A percentile compares a stretch with the other conserved stretches of the same genome.
Conservation (phyloP, 2,329 filamentous ascomycete species). For the Clarireedia sp. region DNA sequence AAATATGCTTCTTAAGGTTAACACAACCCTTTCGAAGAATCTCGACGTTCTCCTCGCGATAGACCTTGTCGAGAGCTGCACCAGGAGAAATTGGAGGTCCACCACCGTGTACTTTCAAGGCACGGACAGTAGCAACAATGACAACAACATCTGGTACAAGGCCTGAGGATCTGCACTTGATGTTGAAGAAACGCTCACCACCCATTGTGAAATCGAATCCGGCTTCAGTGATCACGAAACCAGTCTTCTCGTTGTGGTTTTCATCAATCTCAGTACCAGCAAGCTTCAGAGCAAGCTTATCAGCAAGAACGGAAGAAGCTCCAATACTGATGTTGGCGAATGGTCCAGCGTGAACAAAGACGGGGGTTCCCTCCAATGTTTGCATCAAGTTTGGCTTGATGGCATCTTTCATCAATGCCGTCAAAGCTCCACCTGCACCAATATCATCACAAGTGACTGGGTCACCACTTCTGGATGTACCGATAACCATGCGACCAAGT, state of each 20-base stretch:
- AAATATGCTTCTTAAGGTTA: constrained; percentile 92
- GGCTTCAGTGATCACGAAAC: constrained; percentile 92
- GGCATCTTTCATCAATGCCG: constrained; percentile 93
- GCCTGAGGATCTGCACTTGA: constrained; percentile 94
- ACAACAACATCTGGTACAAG: constrained; percentile 90
- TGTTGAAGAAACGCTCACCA: constrained; percentile 99
- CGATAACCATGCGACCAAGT: constrained; percentile 91
- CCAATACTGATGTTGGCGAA: constrained; percentile 99
- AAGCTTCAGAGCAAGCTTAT: constrained; percentile 92
- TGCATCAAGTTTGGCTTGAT: constrained; percentile 99
- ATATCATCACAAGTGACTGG: constrained; percentile 95
- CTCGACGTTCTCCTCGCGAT: constrained; percentile 89
- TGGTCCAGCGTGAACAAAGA: constrained; percentile 94
- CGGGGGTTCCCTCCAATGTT: constrained; percentile 90
- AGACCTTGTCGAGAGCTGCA: constrained; percentile 75
- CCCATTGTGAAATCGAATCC: constrained; percentile 99
- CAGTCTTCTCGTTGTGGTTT: constrained; percentile 71
- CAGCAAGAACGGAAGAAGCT: constrained; percentile 88
- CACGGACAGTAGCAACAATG: constrained; percentile 89
- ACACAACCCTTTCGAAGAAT: constrained; percentile 83
- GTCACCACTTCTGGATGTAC: constrained; percentile 75
- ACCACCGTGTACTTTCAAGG: constrained; percentile 93
- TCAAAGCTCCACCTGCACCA: constrained; percentile 83
- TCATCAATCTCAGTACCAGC: constrained; percentile 90
- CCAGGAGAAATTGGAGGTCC: constrained; percentile 90